Evolutionary conservation across 768 basidiomycete genomes (phyloP), one percentile per base, ranked within the genome.

Genomic region (Collybia sp.): DNA sequence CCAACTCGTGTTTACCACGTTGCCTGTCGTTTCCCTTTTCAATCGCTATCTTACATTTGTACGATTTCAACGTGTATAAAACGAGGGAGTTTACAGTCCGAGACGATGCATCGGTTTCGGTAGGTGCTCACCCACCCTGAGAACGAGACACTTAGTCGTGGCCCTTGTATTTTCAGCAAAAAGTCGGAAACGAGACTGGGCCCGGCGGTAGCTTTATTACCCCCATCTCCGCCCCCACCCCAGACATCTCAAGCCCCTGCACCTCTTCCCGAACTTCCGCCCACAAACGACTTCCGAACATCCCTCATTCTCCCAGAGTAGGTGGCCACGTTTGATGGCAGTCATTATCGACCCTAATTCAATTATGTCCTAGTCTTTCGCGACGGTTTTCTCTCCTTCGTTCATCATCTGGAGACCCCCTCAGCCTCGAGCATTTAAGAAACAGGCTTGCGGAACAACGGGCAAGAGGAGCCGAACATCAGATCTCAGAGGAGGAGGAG

Each of bases 301-400:
- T 90, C 88, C 49, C 76, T 85, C 59, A 90, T 93, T 56, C 67
- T 93, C 41, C 88, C 88, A 62, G 87, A 85, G 90, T 93, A 66
- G 70, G 86, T 72, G 53, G 49, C 48, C 30, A 9, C 42, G 17
- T 46, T n/a, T 13, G 32, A n/a, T 30, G 35, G 37, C 41, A 30
- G 32, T 34, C 56, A 56, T 42, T 54, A 47, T 51, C 44, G 40
- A 47, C 42, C 46, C 43, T 53, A 40, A 16, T 54, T 46, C 40
- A 50, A 42, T 48, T 41, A 43, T 43, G 32, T 12, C 49, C 46
- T 62, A 93, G 90, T 59, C 80, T 93, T 49, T 77, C 86, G 40
- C 85, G 85, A 43, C 83, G 87, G 18, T 93, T 92, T 66, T 86
- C 88, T 19, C 71, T 93, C 41, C 77, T 93, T 38, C 83, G 85